These are phyloP conservation scores for Trifolium pratense DNA, from an alignment of 306 rosid genomes.

Conservation along the genomic window DNA sequence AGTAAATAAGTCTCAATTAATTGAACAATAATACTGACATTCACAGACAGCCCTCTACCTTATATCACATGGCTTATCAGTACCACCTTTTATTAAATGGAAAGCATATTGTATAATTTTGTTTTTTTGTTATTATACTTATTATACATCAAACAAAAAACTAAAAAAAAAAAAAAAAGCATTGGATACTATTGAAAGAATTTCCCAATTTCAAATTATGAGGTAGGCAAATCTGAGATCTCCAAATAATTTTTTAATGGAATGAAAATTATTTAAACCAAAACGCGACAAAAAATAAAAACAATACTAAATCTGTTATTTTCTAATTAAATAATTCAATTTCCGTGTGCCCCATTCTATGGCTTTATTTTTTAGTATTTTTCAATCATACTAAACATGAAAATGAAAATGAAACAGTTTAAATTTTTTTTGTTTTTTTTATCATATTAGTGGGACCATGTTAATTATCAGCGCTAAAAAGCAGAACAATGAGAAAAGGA, in stretches of 20 bases:
- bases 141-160: background rate
- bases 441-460: slow-evolving; percentile 44
- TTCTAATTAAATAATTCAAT: slow-evolving; percentile 11
- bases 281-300: slow-evolving; percentile 37
- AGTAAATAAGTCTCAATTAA: background rate
- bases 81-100: background rate
- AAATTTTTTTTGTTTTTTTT: too few relatives aligned
- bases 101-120: background rate
- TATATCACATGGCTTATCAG: background rate
- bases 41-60: background rate
- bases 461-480: slow-evolving; percentile 73
- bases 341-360: slow-evolving; percentile 14
- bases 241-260: slow-evolving; percentile 36
- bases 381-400: background rate
- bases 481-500: slow-evolving; percentile 37
- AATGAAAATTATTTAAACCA: slow-evolving; percentile 5
- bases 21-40: slow-evolving; percentile 7
- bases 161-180: background rate
- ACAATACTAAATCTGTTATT: background rate
- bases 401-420: background rate
- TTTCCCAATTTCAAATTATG: slow-evolving; percentile 12
- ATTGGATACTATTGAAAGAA: slow-evolving; percentile 38
- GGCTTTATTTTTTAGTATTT: background rate
- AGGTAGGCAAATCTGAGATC: slow-evolving; percentile 45
- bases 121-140: background rate